Evolutionary conservation across 257 asterid species (phyloP), one percentile per base, ranked within the genome.

Genomic region (Primulina tabacum): DNA sequence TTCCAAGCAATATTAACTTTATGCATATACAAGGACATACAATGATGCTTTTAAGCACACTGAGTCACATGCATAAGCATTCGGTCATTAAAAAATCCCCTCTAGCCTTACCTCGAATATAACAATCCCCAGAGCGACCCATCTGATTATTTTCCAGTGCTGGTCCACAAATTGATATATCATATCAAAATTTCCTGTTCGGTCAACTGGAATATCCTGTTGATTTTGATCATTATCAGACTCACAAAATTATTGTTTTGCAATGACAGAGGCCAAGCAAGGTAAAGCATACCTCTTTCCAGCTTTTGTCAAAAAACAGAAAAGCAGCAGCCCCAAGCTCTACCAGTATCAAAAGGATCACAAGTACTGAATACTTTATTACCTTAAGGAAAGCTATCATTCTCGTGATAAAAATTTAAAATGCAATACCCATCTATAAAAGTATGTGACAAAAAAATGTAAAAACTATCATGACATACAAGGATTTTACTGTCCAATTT

Each of bases 251-350:
- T 17, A 43, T 7, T 60, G 33, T 2, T 55, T 65, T 33, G 40
- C 30, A 65, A 71, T 65, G 38, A 71, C 71, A 73, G 57, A 63
- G 37, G 33, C 71, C 62, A 56, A 32, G 9, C 29, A 50, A 11
- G 60, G 17, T 55, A 67, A 64, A 35, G 73, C 85, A 79, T 70
- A 89, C 99, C 86, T 88, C 92, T 83, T 71, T 79, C 99, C 99
- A 94, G 88, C 85, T 85, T 78, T 89, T 85, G 83, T 94, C 95
- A 67, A 94, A 94, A 87, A 94, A 91, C 64, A 94, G 83, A 76
- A 88, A 94, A 69, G 88, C 97, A 67, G 98, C 97, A 68, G 67
- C 60, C 73, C 92, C 99, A 64, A 94, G 71, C 84, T 94, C 97
- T 53, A 78, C 72, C 90, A 94, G 76, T 77, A 94, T 91, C 85